phyloP scores from a whole-genome alignment of 1,284 basidiomycete species.

The Rhodotorula sp. region DNA sequence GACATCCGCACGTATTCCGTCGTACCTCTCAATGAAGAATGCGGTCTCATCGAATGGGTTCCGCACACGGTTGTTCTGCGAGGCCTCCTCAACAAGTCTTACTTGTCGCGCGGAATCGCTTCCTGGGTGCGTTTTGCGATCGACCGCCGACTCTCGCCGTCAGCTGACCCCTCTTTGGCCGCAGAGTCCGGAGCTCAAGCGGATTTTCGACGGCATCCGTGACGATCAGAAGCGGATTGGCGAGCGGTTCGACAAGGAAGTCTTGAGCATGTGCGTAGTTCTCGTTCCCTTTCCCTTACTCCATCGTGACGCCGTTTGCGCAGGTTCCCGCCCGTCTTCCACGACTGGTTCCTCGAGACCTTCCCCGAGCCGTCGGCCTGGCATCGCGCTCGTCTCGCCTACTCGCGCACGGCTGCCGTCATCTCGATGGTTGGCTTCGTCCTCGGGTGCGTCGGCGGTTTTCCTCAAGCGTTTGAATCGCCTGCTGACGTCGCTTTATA shows the following conservation, averaged over 20 bases:
- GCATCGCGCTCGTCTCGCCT: slow-evolving; percentile 82
- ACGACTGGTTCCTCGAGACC: slow-evolving; percentile 95
- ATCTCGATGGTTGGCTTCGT: slow-evolving; percentile 99
- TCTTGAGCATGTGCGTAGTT: slow-evolving; percentile 61
- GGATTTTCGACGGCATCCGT: slow-evolving; percentile 61
- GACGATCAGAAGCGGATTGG: slow-evolving; percentile 56
- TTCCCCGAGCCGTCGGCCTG: slow-evolving; percentile 96
- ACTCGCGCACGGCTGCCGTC: slow-evolving; percentile 86
- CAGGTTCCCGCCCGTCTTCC: slow-evolving; percentile 81
- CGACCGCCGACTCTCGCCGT: neutral
- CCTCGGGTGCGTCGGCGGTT: slow-evolving; percentile 64
- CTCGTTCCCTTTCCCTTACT: neutral
- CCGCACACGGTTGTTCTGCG: slow-evolving; percentile 87
- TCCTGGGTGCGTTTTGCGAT: slow-evolving; percentile 39
- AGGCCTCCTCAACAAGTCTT: slow-evolving; percentile 70
- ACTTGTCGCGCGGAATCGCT: slow-evolving; percentile 61
- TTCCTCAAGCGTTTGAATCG: neutral
- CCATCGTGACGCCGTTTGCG: neutral
- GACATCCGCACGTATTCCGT: slow-evolving; percentile 96
- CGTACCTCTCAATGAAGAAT: slow-evolving; percentile 93
- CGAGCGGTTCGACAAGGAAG: slow-evolving; percentile 60
- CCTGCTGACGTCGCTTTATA: neutral
- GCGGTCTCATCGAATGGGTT: slow-evolving; percentile 98
- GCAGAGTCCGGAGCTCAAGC: slow-evolving; percentile 57
- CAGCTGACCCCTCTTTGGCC: neutral